Evolutionary conservation across 1,139 yeast genomes (phyloP).

Genomic region (Arxiozyma telluris): DNA sequence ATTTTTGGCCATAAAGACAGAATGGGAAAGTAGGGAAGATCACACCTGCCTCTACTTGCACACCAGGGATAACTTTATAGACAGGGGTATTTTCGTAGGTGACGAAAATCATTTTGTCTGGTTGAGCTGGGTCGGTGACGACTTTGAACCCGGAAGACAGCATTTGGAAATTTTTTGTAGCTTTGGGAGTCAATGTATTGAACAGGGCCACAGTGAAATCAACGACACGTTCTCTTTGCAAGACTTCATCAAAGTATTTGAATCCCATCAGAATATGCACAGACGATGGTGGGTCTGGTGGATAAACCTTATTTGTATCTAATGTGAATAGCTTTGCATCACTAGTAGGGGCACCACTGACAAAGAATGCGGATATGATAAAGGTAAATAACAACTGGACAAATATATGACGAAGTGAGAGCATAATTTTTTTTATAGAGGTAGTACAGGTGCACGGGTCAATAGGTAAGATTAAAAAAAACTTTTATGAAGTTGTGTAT

Average conservation of each 20-base stretch:
- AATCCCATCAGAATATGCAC: constrained; percentile 22
- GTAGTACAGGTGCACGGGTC: no score
- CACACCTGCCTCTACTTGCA: constrained; percentile 74
- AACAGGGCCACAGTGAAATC: constrained; percentile 57
- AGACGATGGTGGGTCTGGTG: constrained; percentile 30
- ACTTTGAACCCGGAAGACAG: constrained; percentile 43
- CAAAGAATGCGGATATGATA: not conserved
- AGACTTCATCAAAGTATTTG: constrained; percentile 19
- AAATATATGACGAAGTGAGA: not conserved
- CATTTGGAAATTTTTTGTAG: constrained; percentile 59
- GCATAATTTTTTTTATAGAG: not conserved
- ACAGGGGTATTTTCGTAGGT: constrained; percentile 54
- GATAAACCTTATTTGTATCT: constrained; percentile 14
- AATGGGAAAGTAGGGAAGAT: constrained; percentile 82
- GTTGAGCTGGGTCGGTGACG: constrained; percentile 34
- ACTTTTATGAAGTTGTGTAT: not conserved
- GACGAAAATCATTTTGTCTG: constrained; percentile 43
- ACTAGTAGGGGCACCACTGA: not conserved
- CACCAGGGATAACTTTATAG: constrained; percentile 58
- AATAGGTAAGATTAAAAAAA: no score
- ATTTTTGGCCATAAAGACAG: constrained; percentile 58
- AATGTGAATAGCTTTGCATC: not conserved
- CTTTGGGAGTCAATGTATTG: constrained; percentile 64
- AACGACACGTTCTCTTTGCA: constrained; percentile 11
- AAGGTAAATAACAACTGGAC: not conserved